These are phyloP conservation scores for Auriscalpium microsporum DNA, from an alignment of 768 basidiomycete genomes.

Conservation along the genomic window DNA sequence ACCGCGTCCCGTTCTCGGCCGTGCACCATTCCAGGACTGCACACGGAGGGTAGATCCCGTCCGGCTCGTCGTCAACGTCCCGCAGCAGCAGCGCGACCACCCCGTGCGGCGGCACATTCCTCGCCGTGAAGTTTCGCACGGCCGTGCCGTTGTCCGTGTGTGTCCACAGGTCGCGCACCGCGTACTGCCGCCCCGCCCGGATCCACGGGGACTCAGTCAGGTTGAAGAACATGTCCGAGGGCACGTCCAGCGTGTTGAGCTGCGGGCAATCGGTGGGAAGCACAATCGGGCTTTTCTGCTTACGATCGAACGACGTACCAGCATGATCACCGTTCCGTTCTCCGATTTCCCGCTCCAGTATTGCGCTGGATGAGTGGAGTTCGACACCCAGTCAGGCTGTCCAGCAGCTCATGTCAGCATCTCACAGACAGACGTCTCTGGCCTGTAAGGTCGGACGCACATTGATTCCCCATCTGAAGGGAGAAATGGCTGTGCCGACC, in stretches of 20 bases:
- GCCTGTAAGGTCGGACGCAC: slow-evolving; percentile 26
- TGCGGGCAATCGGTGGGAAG: background rate
- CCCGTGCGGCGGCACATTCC: slow-evolving; percentile 15
- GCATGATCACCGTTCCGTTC: slow-evolving; percentile 61
- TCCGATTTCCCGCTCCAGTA: slow-evolving; percentile 63
- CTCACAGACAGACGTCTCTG: background rate
- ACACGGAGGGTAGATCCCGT: slow-evolving; percentile 10
- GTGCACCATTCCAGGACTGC: slow-evolving; percentile 11
- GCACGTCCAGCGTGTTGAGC: slow-evolving; percentile 14
- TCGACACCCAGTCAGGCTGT: slow-evolving; percentile 30
- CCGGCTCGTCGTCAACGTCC: slow-evolving; percentile 16
- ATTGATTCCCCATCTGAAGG: slow-evolving; percentile 63
- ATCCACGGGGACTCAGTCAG: slow-evolving; percentile 19
- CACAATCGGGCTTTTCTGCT: background rate
- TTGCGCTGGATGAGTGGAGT: slow-evolving; percentile 49
- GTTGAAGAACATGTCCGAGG: slow-evolving; percentile 14
- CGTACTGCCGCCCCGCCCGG: slow-evolving; percentile 14
- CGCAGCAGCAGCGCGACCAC: slow-evolving; percentile 15
- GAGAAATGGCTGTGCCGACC: slow-evolving; percentile 53
- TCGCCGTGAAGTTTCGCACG: slow-evolving; percentile 12
- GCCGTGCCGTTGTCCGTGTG: slow-evolving; percentile 18
- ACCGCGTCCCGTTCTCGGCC: slow-evolving; percentile 13
- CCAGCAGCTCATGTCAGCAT: background rate
- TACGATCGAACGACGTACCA: slow-evolving; percentile 29
- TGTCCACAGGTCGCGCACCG: slow-evolving; percentile 17